Percentiles rank a stretch among this genome's conserved stretches.
phyloP scores from a whole-genome alignment of 2,329 filamentous ascomycete species.

The Nothophaeocryptopus gaeumannii region DNA sequence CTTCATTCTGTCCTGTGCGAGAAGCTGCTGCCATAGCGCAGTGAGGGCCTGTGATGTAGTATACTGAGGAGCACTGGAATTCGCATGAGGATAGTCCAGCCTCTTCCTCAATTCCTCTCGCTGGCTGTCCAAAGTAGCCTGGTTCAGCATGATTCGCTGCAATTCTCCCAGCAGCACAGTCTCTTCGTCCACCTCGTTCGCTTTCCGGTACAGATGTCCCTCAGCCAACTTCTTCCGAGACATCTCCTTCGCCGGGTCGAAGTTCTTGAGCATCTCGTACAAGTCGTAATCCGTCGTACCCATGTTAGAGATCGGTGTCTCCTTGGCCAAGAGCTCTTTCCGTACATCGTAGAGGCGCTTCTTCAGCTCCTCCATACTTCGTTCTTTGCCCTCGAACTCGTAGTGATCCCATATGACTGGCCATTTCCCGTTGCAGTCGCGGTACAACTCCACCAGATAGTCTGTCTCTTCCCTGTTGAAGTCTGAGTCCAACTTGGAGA shows the following conservation, averaged over 20 bases:
- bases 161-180: constrained; percentile 85
- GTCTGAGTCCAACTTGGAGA: constrained; percentile 61
- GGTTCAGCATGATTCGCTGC: constrained; percentile 83
- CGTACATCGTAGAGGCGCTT: constrained; percentile 84
- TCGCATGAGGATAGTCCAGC: constrained; percentile 72
- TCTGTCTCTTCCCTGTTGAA: constrained; percentile 95
- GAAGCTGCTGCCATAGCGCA: constrained; percentile 75
- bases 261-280: constrained; percentile 83
- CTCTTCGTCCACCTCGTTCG: constrained; percentile 89
- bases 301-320: constrained; percentile 83
- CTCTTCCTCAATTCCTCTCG: constrained; percentile 73
- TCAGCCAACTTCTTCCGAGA: constrained; percentile 81
- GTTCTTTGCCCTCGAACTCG: constrained; percentile 34
- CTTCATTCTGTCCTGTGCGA: constrained; percentile 81
- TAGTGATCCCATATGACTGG: constrained; percentile 90
- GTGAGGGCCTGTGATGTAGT: constrained; percentile 78
- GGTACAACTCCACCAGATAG: constrained; percentile 73
- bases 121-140: constrained; percentile 82
- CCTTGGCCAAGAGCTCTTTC: constrained; percentile 74
- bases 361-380: constrained; percentile 88
- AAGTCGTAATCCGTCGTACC: constrained; percentile 76
- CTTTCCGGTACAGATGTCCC: constrained; percentile 72
- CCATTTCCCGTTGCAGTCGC: constrained; percentile 85
- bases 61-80: constrained; percentile 60
- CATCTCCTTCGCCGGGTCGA: constrained; percentile 75